Conservation (phyloP, 352 stramenopile species). For the Bremia lactucae region DNA sequence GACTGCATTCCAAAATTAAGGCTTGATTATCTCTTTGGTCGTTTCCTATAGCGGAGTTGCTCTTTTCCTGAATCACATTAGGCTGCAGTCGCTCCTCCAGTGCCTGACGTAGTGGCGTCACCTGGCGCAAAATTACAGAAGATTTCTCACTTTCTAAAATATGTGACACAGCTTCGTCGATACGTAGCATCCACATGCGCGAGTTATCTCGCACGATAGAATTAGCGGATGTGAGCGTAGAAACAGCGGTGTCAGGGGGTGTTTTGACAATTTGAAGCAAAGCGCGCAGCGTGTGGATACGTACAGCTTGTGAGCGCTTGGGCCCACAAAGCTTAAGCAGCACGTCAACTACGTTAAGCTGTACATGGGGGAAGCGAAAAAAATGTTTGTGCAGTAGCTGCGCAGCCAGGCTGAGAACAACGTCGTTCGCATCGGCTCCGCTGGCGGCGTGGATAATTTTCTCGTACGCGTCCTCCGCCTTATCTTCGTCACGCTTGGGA, state of each 20-base stretch:
- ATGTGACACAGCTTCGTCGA: slow-evolving; percentile 24
- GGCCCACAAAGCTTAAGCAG: slow-evolving; percentile 36
- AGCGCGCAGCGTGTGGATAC: slow-evolving; percentile 65
- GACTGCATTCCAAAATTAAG: slow-evolving; percentile 10
- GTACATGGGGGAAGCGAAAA: slow-evolving; percentile 63
- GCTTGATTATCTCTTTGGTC: slow-evolving; percentile 1
- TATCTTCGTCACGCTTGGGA: slow-evolving; percentile 56
- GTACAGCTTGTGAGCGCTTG: slow-evolving; percentile 41
- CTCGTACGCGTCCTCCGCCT: slow-evolving; percentile 62
- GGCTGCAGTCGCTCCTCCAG: slow-evolving; percentile 27
- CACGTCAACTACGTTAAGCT: slow-evolving; percentile 60
- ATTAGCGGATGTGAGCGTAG: slow-evolving; percentile 15
- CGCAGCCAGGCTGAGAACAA: slow-evolving; percentile 54
- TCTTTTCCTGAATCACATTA: slow-evolving; percentile 1
- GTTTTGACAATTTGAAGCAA: slow-evolving; percentile 62
- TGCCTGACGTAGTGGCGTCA: slow-evolving; percentile 41
- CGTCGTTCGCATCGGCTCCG: slow-evolving; percentile 21
- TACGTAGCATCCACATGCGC: slow-evolving; percentile 27
- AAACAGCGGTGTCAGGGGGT: slow-evolving; percentile 9
- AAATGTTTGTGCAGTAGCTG: slow-evolving; percentile 74
- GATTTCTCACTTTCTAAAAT: slow-evolving; percentile 41
- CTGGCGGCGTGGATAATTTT: slow-evolving; percentile 50
- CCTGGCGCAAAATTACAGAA: slow-evolving; percentile 46
- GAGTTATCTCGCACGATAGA: slow-evolving; percentile 25
- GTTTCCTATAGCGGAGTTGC: not conserved